Evolutionary conservation across 495 filamentous ascomycete species (phyloP), one percentile per base, ranked within the genome.

Genomic region (Stereocaulon alpinum): DNA sequence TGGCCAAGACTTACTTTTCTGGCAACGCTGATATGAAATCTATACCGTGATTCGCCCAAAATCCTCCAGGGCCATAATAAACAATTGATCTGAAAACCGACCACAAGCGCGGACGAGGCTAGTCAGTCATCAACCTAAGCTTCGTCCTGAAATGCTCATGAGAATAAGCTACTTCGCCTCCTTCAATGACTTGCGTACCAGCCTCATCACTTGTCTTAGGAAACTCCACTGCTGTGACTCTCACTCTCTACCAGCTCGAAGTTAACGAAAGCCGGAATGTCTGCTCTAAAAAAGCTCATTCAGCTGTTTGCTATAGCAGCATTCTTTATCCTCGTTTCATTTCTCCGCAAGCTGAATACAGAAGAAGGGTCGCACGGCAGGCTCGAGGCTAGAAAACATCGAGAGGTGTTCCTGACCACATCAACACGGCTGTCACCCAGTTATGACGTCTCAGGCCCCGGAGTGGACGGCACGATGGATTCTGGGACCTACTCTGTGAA

Each of bases 271-370:
- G 15, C n/a, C 7, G 37, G 24, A 17, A 59, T 50, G 56, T 59
- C 37, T 34, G 10, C 45, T 29, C 20, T 42, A 5, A 59, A 14
- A 44, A 59, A 59, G 9, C 22, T 59, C 11, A 14, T 51, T 18
- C 45, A 42, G 2, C 29, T 59, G 18, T 41, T 20, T 20, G 37
- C 7, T 40, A 29, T 24, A n/a, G 47, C 56, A 7, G 47, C 44
- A 1, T 32, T 59, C 56, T 27, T 59, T 17, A 4, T 51, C 44
- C 3, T 59, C 18, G n/a, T 18, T 20, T 59, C 56, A 4, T 59
- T 43, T 32, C 45, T 59, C 1, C 24, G 7, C 17, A 51, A 51
- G 20, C 22, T 59, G 24, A 29, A 59, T 1, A 43, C 42, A 22
- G 44, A 51, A n/a, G n/a, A 42, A 30, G 12, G n/a, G 9, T 30